Evolutionary conservation across 495 filamentous ascomycete genomes (phyloP), one percentile per base, ranked within the genome.

Genomic region (Beverwykella pulmonaria): DNA sequence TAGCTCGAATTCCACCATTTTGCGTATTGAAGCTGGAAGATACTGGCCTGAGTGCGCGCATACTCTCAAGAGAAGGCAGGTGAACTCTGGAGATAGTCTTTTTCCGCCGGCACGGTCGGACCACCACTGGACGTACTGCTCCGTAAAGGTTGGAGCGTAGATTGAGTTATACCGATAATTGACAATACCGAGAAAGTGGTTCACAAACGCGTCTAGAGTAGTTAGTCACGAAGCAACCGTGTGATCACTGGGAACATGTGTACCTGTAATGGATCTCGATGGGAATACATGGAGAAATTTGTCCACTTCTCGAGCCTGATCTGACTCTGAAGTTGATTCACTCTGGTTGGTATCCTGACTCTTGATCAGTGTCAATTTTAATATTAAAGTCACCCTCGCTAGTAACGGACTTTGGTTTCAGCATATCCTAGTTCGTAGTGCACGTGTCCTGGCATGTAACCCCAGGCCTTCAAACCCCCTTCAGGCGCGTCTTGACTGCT

Each of bases 161-260:
- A 84, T 67, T 60, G 75, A 65, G 59, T 80, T 82, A 60, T 84
- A 86, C 39, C 80, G 79, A 46, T 79, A 77, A 61, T 84, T 86
- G 22, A 77, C 78, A 9, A 77, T 75, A 55, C 73, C 73, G 25
- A 84, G 73, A 65, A 78, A 85, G 59, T 79, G 78, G 57, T 82
- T 79, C 9, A 84, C 75, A 15, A 84, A 73, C 10, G 78, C 78
- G 55, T 84, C 83, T 83, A n/a, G 29, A 27, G 20, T 23, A 20
- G 12, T 69, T 30, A 60, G 50, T 23, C 1, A 23, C n/a, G 17
- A 25, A 15, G 1, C 25, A 6, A 15, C 14, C 6, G 7, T 12
- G 8, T 23, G 12, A 14, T 3, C 20, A 30, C 10, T 44, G 6
- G 1, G 20, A 15, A 4, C 19, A n/a, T 27, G 23, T 39, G 34